These are phyloP conservation scores for Beauveria scarabaeidicola DNA, from an alignment of 2,329 filamentous ascomycete species.

Conservation along the genomic window DNA sequence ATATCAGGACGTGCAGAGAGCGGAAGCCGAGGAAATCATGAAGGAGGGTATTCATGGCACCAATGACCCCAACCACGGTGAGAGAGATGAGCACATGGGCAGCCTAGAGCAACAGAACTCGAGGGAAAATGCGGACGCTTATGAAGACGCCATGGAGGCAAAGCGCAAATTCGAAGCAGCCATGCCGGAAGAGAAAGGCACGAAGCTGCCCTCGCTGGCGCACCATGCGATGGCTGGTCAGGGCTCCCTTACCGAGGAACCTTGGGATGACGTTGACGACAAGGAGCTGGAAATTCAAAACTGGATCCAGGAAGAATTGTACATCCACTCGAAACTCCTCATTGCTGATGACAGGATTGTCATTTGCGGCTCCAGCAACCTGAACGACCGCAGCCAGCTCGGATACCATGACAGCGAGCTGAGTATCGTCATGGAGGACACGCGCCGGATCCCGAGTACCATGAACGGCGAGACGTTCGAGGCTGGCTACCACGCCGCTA, in stretches of 20 bases:
- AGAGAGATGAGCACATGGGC: constrained; percentile 43
- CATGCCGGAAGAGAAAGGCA: constrained; percentile 27
- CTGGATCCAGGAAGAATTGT: constrained; percentile 93
- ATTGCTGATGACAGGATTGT: constrained; percentile 82
- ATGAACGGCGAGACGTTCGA: constrained; percentile 75
- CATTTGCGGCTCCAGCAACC: constrained; percentile 79
- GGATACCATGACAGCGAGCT: constrained; percentile 89
- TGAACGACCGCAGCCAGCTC: constrained; percentile 84
- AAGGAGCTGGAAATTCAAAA: constrained; percentile 71
- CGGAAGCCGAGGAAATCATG: constrained; percentile 86
- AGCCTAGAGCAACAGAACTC: constrained; percentile 27
- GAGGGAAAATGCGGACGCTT: constrained; percentile 27
- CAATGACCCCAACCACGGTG: constrained; percentile 33
- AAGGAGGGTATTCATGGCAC: constrained; percentile 58
- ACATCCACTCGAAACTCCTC: constrained; percentile 85
- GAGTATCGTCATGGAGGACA: constrained; percentile 83
- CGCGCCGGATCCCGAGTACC: constrained; percentile 55
- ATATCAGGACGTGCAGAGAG: constrained; percentile 80
- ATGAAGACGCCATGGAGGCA: constrained; percentile 34
- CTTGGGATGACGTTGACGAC: constrained; percentile 69
- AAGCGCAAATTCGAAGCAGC: constrained; percentile 46
- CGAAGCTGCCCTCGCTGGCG: constrained; percentile 45
- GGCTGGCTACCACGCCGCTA: constrained; percentile 74
- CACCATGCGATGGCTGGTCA: constrained; percentile 70
- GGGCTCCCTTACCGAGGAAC: constrained; percentile 55